These are phyloP conservation scores for Ulota crispa DNA, from an alignment of 225 moss, liverwort and hornwort genomes.

Conservation along the genomic window DNA sequence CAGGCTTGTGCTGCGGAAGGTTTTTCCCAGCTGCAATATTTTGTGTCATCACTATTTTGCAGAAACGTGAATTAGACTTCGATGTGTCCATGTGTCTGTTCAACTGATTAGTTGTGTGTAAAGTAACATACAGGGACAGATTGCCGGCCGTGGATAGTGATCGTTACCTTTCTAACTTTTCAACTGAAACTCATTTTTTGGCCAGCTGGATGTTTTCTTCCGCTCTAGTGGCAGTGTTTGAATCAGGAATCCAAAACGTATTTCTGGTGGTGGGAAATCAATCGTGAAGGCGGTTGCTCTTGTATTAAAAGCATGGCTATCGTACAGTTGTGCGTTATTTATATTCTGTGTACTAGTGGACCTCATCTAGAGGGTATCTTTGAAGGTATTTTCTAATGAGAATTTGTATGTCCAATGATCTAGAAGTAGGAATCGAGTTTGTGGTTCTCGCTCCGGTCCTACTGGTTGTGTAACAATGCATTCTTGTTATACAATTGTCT, in stretches of 20 bases:
- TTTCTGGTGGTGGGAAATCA: neutral
- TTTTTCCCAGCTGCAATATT: slow-evolving; percentile 16
- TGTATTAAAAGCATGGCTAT: slow-evolving; percentile 1
- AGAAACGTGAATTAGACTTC: slow-evolving; percentile 10
- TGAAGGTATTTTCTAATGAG: neutral
- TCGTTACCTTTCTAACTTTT: neutral
- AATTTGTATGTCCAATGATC: slow-evolving; percentile 2
- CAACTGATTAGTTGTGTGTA: slow-evolving; percentile 11
- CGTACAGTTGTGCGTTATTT: neutral
- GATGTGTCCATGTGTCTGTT: neutral
- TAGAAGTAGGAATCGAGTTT: neutral
- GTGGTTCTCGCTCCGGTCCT: neutral
- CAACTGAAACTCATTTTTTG: neutral
- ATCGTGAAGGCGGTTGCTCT: neutral
- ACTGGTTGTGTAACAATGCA: neutral
- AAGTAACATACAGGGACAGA: slow-evolving; percentile 11
- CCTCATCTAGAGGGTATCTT: slow-evolving; percentile 29
- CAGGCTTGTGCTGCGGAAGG: slow-evolving; percentile 25
- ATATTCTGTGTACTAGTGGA: neutral
- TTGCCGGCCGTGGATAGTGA: neutral
- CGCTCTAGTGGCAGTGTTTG: neutral
- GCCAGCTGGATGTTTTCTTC: neutral
- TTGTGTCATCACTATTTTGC: neutral
- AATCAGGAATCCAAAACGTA: neutral
- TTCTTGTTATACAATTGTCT: neutral